phyloP scores from a whole-genome alignment of 2,329 filamentous ascomycete genomes.

The Ophiostoma himal-ulmi region DNA sequence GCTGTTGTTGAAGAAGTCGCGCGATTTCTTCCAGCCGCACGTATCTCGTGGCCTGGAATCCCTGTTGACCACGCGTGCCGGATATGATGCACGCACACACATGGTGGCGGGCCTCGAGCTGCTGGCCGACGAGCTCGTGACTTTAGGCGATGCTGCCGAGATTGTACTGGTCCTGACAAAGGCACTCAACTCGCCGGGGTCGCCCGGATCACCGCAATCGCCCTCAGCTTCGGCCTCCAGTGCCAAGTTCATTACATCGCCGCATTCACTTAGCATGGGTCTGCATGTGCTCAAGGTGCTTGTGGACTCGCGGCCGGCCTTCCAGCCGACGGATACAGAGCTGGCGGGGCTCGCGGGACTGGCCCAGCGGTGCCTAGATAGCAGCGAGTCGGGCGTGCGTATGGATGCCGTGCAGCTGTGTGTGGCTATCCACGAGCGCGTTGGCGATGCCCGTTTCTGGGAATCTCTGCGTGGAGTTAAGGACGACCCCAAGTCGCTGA shows the following conservation, averaged over 20 bases:
- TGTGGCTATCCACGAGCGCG: constrained; percentile 59
- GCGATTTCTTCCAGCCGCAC: constrained; percentile 60
- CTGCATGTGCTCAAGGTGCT: constrained; percentile 57
- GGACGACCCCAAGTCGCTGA: constrained; percentile 68
- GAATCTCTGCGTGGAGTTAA: constrained; percentile 56
- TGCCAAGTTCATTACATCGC: constrained; percentile 30
- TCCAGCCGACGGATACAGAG: constrained; percentile 47
- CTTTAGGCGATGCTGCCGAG: constrained; percentile 57
- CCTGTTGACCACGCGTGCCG: constrained; percentile 57
- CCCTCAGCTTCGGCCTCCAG: neutral
- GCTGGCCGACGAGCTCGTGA: constrained; percentile 65
- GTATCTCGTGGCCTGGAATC: constrained; percentile 62
- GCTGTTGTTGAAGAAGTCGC: constrained; percentile 62
- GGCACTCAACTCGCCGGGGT: constrained; percentile 42
- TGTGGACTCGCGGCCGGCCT: constrained; percentile 44
- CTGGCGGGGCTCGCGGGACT: constrained; percentile 47
- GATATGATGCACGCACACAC: constrained; percentile 63
- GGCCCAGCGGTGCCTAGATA: constrained; percentile 53
- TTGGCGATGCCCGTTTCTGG: constrained; percentile 63
- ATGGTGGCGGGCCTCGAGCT: constrained; percentile 70
- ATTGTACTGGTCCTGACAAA: constrained; percentile 50
- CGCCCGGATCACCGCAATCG: constrained; percentile 32
- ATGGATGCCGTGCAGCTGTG: constrained; percentile 79
- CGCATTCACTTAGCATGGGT: constrained; percentile 55
- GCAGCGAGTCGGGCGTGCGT: constrained; percentile 55